phyloP scores from a whole-genome alignment of 2,329 filamentous ascomycete species.

The Colletotrichum salicis region DNA sequence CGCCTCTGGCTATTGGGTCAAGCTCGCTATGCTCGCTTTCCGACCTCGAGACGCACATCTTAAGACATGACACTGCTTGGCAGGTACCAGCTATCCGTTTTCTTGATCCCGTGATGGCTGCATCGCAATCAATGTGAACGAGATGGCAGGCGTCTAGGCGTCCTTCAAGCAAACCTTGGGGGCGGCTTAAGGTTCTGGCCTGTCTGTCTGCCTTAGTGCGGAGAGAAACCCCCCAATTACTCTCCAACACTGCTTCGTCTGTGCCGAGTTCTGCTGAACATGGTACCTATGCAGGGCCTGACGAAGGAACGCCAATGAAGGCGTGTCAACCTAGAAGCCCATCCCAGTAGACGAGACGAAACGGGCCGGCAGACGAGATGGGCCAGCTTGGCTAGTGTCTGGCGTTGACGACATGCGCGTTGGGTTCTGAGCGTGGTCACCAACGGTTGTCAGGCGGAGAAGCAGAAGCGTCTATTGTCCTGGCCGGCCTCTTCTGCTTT shows the following conservation, averaged over 20 bases:
- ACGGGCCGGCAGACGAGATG: not conserved
- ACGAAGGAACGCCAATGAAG: not conserved
- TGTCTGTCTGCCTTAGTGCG: slow-evolving; percentile 5
- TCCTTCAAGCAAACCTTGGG: not conserved
- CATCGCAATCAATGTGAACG: slow-evolving; percentile 20
- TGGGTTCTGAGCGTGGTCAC: not conserved
- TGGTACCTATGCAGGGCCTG: not conserved
- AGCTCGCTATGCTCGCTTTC: not conserved
- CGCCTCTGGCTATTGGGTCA: not conserved
- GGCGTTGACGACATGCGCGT: not conserved
- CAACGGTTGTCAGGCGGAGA: not conserved
- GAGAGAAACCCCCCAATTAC: slow-evolving; percentile 4
- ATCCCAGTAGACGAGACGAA: slow-evolving; percentile 5
- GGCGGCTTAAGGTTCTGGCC: not conserved
- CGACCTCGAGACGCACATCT: not conserved
- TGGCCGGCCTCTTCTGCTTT: not conserved
- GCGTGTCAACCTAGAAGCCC: not conserved
- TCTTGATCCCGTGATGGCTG: slow-evolving; percentile 13
- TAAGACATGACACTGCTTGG: slow-evolving; percentile 10
- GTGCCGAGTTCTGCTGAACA: not conserved
- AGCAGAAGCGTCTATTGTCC: not conserved
- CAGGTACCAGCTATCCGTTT: slow-evolving; percentile 6
- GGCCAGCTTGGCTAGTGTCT: not conserved
- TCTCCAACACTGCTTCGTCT: not conserved
- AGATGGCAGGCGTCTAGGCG: not conserved